Evolutionary conservation across 1,284 basidiomycete genomes (phyloP).

Genomic region (Crepidotus sp.): DNA sequence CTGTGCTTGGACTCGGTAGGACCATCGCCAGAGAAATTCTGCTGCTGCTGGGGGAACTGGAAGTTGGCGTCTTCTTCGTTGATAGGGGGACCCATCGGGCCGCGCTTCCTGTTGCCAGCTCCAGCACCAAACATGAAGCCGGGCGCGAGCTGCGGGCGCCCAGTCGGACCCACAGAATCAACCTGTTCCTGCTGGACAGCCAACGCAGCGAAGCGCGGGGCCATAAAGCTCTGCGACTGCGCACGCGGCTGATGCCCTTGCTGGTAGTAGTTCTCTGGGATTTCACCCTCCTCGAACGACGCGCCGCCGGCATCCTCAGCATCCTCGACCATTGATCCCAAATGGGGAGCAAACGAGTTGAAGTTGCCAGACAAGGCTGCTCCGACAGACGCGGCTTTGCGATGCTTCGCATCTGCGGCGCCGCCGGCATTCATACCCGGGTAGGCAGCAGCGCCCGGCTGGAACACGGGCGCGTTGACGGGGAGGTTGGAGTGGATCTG

Average conservation of each 20-base stretch:
- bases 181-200: slow-evolving; percentile 68
- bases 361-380: slow-evolving; percentile 51
- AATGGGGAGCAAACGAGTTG: slow-evolving; percentile 63
- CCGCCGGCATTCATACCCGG: slow-evolving; percentile 31
- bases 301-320: slow-evolving; percentile 46
- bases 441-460: slow-evolving; percentile 55
- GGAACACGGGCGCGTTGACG: slow-evolving; percentile 59
- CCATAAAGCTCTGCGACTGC: slow-evolving; percentile 73
- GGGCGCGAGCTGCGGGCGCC: slow-evolving; percentile 83
- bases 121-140: slow-evolving; percentile 77
- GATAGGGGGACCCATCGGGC: slow-evolving; percentile 61
- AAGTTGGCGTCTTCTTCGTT: slow-evolving; percentile 73
- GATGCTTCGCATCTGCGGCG: slow-evolving; percentile 51
- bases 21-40: slow-evolving; percentile 32
- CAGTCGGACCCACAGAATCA: slow-evolving; percentile 64
- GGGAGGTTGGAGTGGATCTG: slow-evolving; percentile 47
- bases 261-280: slow-evolving; percentile 46
- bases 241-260: slow-evolving; percentile 61
- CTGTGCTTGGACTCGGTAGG: slow-evolving; percentile 39
- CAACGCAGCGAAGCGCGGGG: slow-evolving; percentile 80
- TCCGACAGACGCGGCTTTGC: slow-evolving; percentile 71
- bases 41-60: slow-evolving; percentile 77
- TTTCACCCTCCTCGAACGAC: slow-evolving; percentile 70
- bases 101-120: slow-evolving; percentile 29
- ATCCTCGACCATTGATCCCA: slow-evolving; percentile 76